Base-by-base conservation (phyloP, 139 green algal genomes). In the Yamagishiella unicocca region DNA sequence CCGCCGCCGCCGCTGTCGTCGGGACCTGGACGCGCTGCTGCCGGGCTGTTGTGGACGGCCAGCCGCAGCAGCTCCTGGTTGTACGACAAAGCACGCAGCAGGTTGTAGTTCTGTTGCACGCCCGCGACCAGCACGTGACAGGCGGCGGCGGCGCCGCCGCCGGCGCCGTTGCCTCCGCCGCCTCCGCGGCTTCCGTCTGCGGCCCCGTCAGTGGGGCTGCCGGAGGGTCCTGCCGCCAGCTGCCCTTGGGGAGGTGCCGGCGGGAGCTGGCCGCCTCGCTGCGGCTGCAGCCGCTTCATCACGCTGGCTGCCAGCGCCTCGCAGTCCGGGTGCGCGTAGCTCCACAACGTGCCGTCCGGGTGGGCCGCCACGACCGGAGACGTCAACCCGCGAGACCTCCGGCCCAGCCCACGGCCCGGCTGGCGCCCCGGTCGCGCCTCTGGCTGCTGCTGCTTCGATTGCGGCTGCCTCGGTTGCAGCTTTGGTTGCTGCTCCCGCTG, bases 11-110 rank as follows among this genome's bases (percentile, higher is more conserved):
- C 14, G 19, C 58, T 68, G 58, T n/a, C 58, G 19, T 22, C 31
- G 58, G 19, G 6, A 29, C 58, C 6, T n/a, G 19, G 14, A 29
- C 58, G 22, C 14, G 58, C 54, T 29, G 4, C 54, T 25, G n/a
- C 54, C 17, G 8, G 50, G 17, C 24, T 14, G 61, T 35, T 38
- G 17, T 53, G 29, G 10, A 38, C 7, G 37, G 42, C 42, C 27
- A 85, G 61, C 40, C 61, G 38, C 12, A 75, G 61, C 21, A 70
- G 10, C 35, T 50, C 79, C 42, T 85, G 79, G 1, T 40, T 53
- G 62, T 75, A 85, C 62, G 79, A 85, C 79, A 85, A 42, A 17
- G 79, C 58, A 29, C 61, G 40, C 79, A 85, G 10, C n/a, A 55
- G 35, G 43, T 46, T 54, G 40, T 85, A 85, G 2, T 12, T 22